Evolutionary conservation across 2,329 filamentous ascomycete genomes (phyloP).

Genomic region (Graphilbum ipis-grandicollis): DNA sequence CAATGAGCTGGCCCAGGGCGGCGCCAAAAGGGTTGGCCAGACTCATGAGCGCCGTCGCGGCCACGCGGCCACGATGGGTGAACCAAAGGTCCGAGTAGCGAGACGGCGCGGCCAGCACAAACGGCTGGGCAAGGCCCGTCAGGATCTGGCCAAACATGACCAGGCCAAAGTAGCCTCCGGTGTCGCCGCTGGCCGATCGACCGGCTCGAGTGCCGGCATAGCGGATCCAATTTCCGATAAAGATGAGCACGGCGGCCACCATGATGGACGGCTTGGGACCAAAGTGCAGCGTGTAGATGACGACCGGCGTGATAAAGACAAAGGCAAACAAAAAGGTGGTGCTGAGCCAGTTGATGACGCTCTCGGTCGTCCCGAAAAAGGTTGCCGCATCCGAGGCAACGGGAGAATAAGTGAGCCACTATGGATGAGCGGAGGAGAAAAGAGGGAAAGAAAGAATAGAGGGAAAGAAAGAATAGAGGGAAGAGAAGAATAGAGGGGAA

Average conservation of each 20-base stretch:
- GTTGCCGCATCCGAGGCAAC: slow-evolving; percentile 55
- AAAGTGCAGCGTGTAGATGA: slow-evolving; percentile 61
- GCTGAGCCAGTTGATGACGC: slow-evolving; percentile 80
- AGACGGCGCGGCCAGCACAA: slow-evolving; percentile 77
- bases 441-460: no score
- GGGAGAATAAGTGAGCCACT: slow-evolving; percentile 89
- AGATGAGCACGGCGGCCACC: slow-evolving; percentile 50
- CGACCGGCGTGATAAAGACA: slow-evolving; percentile 50
- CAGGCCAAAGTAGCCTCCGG: slow-evolving; percentile 48
- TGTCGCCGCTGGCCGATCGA: slow-evolving; percentile 5
- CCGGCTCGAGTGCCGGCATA: slow-evolving; percentile 47
- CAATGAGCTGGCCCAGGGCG: slow-evolving; percentile 73
- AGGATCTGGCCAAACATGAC: slow-evolving; percentile 87
- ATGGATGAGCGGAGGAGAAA: not conserved
- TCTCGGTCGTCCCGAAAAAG: slow-evolving; percentile 62
- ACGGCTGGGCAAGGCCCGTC: slow-evolving; percentile 78
- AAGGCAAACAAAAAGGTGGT: slow-evolving; percentile 81
- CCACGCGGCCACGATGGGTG: slow-evolving; percentile 63
- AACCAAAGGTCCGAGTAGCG: slow-evolving; percentile 94
- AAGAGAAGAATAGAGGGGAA: no score
- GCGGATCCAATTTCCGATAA: slow-evolving; percentile 82
- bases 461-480: no score
- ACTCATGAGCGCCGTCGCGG: slow-evolving; percentile 70
- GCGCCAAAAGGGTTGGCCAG: slow-evolving; percentile 83
- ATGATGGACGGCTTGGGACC: slow-evolving; percentile 69